Evolutionary conservation across 257 asterid species (phyloP), one percentile per base, ranked within the genome.

Genomic region (Paraleonurus japonicus): DNA sequence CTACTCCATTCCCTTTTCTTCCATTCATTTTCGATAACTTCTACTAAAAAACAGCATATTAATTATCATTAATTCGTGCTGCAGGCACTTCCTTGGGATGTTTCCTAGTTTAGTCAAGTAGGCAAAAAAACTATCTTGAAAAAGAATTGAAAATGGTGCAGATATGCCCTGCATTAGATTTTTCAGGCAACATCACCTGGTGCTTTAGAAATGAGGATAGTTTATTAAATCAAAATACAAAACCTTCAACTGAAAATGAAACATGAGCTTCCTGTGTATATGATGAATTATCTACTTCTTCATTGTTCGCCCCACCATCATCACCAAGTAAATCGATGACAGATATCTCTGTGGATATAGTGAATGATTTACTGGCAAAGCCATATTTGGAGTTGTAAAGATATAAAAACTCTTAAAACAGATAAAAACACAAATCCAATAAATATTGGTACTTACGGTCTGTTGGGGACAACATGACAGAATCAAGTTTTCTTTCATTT

Each of bases 181-280:
- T 63, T 58, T 43, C 32, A 45, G 32, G 75, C 51, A 68, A 30
- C 75, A 61, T 24, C 43, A 65, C 30, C 45, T 47, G 53, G 15
- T 55, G 60, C 27, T 6, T 10, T 54, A 23, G 64, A 47, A 62
- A 65, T 50, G 58, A 51, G 45, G 72, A 60, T 64, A 7, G 43
- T 50, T 37, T 11, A 57, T 16, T 51, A 65, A 67, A 70, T 69
- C 65, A 59, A 65, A 39, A 39, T 41, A 80, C 35, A 50, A 39
- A 83, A 92, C 98, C 98, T 89, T 88, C 89, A 83, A 92, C 76
- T 51, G 96, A 85, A 80, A 92, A 92, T 53, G 96, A 89, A 60
- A 88, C 96, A 86, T 88, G 96, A 81, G 83, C 85, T 85, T 92
- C 98, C 78, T 67, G 82, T 61, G 73, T 86, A 57, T 63, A 82